Percentiles rank a stretch among this genome's conserved stretches.
Conservation (phyloP, 192 early-diverging fungal genomes). For the Polychytrium aggregatum region DNA sequence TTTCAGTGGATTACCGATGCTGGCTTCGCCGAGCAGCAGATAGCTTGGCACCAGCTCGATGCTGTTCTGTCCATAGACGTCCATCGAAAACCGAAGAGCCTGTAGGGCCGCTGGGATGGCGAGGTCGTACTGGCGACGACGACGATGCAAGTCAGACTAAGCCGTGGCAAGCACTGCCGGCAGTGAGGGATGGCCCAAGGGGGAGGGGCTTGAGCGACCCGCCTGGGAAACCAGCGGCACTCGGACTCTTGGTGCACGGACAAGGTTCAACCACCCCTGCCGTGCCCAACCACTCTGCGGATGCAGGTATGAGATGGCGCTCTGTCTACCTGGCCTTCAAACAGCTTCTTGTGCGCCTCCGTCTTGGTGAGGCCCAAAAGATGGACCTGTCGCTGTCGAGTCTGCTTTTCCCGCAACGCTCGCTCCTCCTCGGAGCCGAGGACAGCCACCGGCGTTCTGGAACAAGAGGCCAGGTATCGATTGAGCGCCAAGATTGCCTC, state of each 20-base stretch:
- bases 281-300: no score
- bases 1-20: slow-evolving; percentile 26
- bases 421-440: slow-evolving; percentile 49
- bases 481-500: slow-evolving; percentile 1
- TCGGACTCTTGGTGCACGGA: no score
- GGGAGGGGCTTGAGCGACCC: no score
- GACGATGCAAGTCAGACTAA: no score
- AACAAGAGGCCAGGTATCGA: background rate
- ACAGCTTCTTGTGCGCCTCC: slow-evolving; percentile 45
- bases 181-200: no score
- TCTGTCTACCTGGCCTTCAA: slow-evolving; percentile 34
- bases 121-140: slow-evolving; percentile 37
- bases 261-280: no score
- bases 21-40: slow-evolving; percentile 46
- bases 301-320: no score
- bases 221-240: no score
- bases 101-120: slow-evolving; percentile 51
- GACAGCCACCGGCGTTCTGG: slow-evolving; percentile 33
- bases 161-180: no score
- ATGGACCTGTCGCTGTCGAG: slow-evolving; percentile 14
- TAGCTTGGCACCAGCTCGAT: slow-evolving; percentile 48
- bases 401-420: slow-evolving; percentile 27
- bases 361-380: slow-evolving; percentile 36
- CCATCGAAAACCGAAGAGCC: slow-evolving; percentile 42
- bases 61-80: slow-evolving; percentile 32